These are phyloP conservation scores for Gossypium sturtianum DNA, from an alignment of 345 rosid species.

Conservation along the genomic window DNA sequence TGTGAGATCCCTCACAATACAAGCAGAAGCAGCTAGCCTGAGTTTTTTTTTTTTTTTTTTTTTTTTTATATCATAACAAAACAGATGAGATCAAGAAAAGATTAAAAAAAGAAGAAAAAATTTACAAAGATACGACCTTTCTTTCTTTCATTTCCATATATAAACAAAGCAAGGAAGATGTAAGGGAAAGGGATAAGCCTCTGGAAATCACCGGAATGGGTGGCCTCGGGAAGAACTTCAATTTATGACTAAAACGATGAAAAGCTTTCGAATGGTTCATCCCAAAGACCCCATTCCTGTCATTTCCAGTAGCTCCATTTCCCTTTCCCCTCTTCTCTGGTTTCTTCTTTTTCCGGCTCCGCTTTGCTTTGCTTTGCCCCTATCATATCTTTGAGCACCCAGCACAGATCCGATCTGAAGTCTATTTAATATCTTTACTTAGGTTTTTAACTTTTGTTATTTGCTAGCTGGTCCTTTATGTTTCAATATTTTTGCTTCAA, in stretches of 20 bases:
- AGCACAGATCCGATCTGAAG: background rate
- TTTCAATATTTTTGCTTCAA: background rate
- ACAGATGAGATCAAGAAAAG: background rate
- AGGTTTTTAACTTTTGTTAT: background rate
- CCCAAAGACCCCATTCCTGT: conserved; percentile 35
- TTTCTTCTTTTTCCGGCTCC: background rate
- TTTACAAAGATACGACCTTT: background rate
- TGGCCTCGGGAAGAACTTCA: conserved; percentile 24
- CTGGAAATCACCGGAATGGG: conserved; percentile 34
- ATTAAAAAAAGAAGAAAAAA: background rate
- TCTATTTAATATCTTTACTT: background rate
- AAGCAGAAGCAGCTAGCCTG: too few species aligned
- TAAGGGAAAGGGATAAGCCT: conserved; percentile 28
- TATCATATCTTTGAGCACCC: background rate
- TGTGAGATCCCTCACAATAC: too few species aligned
- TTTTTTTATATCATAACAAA: too few species aligned
- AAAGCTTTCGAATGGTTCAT: background rate
- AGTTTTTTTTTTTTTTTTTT: too few species aligned
- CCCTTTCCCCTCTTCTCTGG: conserved; percentile 17
- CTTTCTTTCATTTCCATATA: background rate
- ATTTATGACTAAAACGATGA: background rate
- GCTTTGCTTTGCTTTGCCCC: too few species aligned
- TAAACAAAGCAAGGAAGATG: background rate
- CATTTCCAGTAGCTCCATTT: conserved; percentile 28
- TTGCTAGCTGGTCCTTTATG: background rate